Evolutionary conservation across 345 rosid species (phyloP), one percentile per base, ranked within the genome.

Genomic region (Populus pruinosa): DNA sequence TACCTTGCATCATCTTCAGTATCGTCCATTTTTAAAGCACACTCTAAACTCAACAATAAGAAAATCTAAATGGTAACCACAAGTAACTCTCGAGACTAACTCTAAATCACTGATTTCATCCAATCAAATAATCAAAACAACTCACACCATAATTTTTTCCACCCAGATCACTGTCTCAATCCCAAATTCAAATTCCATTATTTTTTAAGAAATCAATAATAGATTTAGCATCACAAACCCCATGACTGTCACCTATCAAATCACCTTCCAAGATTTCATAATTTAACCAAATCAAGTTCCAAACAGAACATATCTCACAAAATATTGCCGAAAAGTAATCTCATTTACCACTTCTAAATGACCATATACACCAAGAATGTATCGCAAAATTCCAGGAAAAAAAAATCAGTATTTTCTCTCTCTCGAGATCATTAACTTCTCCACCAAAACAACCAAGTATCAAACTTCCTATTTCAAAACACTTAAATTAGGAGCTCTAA

Each of bases 1-100:
- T 89, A 93, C 81, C 94, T 86, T 1, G 87, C 90, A 82, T 92
- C 91, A 70, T 91, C 96, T 82, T 91, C 94, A 33, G 82, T 84
- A 64, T 89, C 92, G 78, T 87, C 98, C 99, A 96, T 96, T 71
- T 88, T 72, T 29, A 10, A 43, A 49, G 62, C 44, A 62, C 23
- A 43, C 50, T 35, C 27, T 33, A 47, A 72, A 27, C 47, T 61
- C 69, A 23, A 44, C 33, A 38, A 41, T n/a, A 67, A 10, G 35
- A 70, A 38, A 50, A 21, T 64, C 71, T 61, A 49, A 67, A 72
- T 29, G 47, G 68, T 2, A 75, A 31, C 7, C 20, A 27, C 66
- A 25, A 70, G 64, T 59, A 3, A 29, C 43, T 65, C 63, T 66
- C 33, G 35, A 50, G 27, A 70, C 66, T 41, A 66, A 70, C n/a